phyloP scores from a whole-genome alignment of 2,329 filamentous ascomycete species.

The Clonostachys chloroleuca region DNA sequence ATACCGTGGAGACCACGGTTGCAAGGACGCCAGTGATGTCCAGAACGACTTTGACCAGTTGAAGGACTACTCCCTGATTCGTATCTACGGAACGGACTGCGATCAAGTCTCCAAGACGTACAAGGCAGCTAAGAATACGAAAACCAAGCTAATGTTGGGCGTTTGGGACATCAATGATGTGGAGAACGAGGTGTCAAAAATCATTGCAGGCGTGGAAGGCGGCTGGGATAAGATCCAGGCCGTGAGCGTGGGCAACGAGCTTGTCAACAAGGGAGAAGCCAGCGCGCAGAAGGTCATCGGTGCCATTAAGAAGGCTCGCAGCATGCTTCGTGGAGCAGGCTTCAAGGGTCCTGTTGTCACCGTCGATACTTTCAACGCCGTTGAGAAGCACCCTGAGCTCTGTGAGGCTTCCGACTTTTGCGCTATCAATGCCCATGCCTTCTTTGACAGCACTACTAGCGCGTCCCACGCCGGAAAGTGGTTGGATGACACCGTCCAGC shows the following conservation, averaged over 20 bases:
- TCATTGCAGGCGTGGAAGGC: slow-evolving; percentile 53
- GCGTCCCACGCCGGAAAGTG: slow-evolving; percentile 64
- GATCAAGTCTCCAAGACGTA: slow-evolving; percentile 63
- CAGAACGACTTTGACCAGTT: slow-evolving; percentile 57
- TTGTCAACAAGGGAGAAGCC: slow-evolving; percentile 61
- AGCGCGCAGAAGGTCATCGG: slow-evolving; percentile 48
- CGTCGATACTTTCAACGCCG: slow-evolving; percentile 72
- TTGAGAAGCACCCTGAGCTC: slow-evolving; percentile 62
- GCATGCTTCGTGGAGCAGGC: slow-evolving; percentile 53
- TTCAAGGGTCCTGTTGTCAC: slow-evolving; percentile 72
- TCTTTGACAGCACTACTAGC: slow-evolving; percentile 65
- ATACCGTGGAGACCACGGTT: slow-evolving; percentile 47
- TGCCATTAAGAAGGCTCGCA: slow-evolving; percentile 54
- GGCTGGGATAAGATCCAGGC: slow-evolving; percentile 69
- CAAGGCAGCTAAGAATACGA: slow-evolving; percentile 56
- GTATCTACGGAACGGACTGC: slow-evolving; percentile 79
- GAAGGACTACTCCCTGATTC: slow-evolving; percentile 56
- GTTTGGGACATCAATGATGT: slow-evolving; percentile 61
- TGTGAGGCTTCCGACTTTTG: slow-evolving; percentile 74
- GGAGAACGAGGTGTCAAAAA: slow-evolving; percentile 49
- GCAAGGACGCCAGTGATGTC: slow-evolving; percentile 63
- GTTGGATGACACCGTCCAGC: slow-evolving; percentile 49
- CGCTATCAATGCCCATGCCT: slow-evolving; percentile 78
- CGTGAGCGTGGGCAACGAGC: slow-evolving; percentile 76
- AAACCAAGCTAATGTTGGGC: slow-evolving; percentile 70